These are phyloP conservation scores for Glomus cerebriforme DNA, from an alignment of 192 early-diverging fungal species.

Conservation along the genomic window DNA sequence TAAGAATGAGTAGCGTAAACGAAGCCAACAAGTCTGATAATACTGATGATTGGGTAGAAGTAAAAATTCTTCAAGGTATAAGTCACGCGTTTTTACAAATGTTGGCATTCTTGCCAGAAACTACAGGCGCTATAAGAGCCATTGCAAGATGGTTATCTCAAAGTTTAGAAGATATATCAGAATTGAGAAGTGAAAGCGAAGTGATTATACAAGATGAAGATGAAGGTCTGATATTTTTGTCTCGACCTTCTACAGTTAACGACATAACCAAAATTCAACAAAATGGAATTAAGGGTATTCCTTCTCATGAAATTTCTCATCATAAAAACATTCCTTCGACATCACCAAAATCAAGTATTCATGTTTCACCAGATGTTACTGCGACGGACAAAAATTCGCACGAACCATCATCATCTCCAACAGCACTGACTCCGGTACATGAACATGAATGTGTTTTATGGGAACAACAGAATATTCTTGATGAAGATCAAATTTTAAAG, in stretches of 20 bases:
- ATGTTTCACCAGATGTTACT: slow-evolving; percentile 21
- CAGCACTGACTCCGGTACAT: neutral
- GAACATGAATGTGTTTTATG: slow-evolving; percentile 17
- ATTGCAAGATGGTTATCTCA: slow-evolving; percentile 35
- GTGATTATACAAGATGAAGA: neutral
- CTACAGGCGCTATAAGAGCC: slow-evolving; percentile 45
- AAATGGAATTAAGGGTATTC: neutral
- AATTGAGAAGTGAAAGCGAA: neutral
- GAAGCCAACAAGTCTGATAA: slow-evolving; percentile 1
- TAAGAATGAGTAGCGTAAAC: slow-evolving; percentile 37
- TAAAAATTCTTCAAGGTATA: slow-evolving; percentile 75
- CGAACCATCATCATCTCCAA: neutral
- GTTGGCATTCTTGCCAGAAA: slow-evolving; percentile 75
- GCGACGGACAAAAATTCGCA: neutral
- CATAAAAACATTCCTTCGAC: neutral
- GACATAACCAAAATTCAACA: neutral
- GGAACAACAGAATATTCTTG: slow-evolving; percentile 24
- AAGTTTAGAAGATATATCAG: slow-evolving; percentile 4
- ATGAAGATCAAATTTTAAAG: slow-evolving; percentile 20
- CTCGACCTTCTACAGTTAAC: neutral
- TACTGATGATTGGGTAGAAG: slow-evolving; percentile 56
- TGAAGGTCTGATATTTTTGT: neutral
- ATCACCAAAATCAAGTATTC: neutral
- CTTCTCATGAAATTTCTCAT: neutral
- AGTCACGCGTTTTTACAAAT: slow-evolving; percentile 69